phyloP scores from a whole-genome alignment of 2,329 filamentous ascomycete genomes.

The Beauveria caledonica region DNA sequence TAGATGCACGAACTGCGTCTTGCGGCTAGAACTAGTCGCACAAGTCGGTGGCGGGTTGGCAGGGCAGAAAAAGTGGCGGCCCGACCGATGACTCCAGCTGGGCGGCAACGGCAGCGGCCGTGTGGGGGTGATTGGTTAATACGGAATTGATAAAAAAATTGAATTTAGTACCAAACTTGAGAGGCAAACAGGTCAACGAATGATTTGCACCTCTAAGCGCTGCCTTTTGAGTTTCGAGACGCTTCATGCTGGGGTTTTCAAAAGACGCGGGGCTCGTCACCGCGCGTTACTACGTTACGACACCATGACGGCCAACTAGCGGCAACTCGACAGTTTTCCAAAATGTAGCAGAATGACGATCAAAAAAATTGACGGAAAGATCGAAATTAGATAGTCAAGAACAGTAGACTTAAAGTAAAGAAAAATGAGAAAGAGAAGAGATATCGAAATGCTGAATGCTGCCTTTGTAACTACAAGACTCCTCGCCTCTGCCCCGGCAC shows the following conservation, averaged over 20 bases:
- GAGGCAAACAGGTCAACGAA: background rate
- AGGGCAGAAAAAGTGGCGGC: slow-evolving; percentile 11
- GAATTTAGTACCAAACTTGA: background rate
- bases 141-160: background rate
- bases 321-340: too few species aligned
- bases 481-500: too few species aligned
- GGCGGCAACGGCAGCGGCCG: slow-evolving; percentile 11
- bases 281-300: too few species aligned
- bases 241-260: background rate
- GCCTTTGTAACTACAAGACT: too few species aligned
- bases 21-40: background rate
- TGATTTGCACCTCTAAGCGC: slow-evolving; percentile 3
- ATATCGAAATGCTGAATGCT: too few species aligned
- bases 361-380: too few species aligned
- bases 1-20: background rate
- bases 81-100: slow-evolving; percentile 9
- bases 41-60: slow-evolving; percentile 10
- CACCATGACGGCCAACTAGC: too few species aligned
- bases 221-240: background rate
- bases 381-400: too few species aligned
- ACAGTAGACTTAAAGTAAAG: too few species aligned
- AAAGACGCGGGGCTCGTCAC: too few species aligned
- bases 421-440: too few species aligned
- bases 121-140: slow-evolving; percentile 1
- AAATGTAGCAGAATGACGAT: too few species aligned